Base-by-base conservation (phyloP, 257 asterid genomes). In the Nicotiana sylvestris region DNA sequence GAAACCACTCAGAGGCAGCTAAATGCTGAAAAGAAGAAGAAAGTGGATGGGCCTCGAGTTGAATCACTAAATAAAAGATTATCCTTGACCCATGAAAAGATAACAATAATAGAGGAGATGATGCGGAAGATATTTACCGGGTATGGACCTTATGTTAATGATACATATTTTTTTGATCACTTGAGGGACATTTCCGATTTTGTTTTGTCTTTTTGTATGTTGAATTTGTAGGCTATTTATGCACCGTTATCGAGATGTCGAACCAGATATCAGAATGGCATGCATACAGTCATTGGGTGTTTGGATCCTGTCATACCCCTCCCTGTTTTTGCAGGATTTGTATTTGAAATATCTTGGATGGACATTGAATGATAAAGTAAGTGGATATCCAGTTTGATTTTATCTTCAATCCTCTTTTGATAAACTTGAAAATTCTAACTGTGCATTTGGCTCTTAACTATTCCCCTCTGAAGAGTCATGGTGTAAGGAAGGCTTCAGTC, bases 351-450 rank as follows among this genome's bases (percentile, higher is more conserved):
- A 96, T 87, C 98, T 96, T 68, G 99, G 99, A 70, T 96, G 99
- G 99, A 96, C 99, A 68, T 87, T 96, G 91, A 96, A 96, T 74
- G 99, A 96, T 90, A 96, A 96, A 94, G 99, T 93, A 88, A 85
- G 83, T 66, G 18, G 66, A 81, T 46, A 15, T 66, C 60, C 49
- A 81, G 53, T 66, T 81, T 61, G 82, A 37, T 37, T 9, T 79
- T 81, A 81, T 81, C 64, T 51, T 81, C 46, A 6, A 30, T 6
- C 83, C 27, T 81, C 51, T 66, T 37, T 51, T 76, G 79, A 27
- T 66, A 32, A 66, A 58, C 46, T n/a, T 43, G 62, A 8, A 53
- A 66, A 57, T 87, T 82, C 85, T 86, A 77, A 87, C 51, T 49
- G 76, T 84, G 84, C 80, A 72, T 64, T 84, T 33, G 81, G 57